Percentiles rank a stretch among this genome's conserved stretches.
Conservation (phyloP, 192 early-diverging fungal species). For the Fimicolochytrium jonesii region DNA sequence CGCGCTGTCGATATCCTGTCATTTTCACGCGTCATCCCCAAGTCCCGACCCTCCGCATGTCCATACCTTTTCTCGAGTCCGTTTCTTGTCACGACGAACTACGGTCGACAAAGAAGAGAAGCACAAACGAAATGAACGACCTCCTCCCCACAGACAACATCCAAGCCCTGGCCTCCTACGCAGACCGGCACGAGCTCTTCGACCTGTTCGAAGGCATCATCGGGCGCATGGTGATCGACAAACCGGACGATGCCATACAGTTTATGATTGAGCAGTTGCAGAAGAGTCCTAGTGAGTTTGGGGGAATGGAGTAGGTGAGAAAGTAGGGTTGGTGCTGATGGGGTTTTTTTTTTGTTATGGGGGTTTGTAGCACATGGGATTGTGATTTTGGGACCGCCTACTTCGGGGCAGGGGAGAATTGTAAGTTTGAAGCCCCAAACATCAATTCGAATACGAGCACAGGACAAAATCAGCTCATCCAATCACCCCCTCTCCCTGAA, state of each 20-base stretch:
- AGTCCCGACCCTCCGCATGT: no score
- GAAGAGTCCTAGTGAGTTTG: no score
- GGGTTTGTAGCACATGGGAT: constrained; percentile 11
- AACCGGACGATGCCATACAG: constrained; percentile 44
- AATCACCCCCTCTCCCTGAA: no score
- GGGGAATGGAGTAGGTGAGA: no score
- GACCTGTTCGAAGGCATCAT: constrained; percentile 43
- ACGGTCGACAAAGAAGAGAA: no score
- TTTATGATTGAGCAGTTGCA: constrained; percentile 46
- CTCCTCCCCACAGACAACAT: constrained; percentile 29
- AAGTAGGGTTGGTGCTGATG: constrained; percentile 8
- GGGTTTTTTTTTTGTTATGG: background rate
- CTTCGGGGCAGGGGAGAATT: constrained; percentile 14
- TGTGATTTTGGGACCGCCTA: constrained; percentile 27
- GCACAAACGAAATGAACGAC: constrained; percentile 32
- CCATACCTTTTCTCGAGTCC: no score
- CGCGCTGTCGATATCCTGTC: no score
- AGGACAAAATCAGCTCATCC: no score
- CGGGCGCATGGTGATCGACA: constrained; percentile 36
- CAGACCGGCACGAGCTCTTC: constrained; percentile 52
- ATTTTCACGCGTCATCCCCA: no score
- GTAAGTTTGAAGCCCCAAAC: no score
- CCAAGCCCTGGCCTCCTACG: constrained; percentile 42
- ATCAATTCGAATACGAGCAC: no score
- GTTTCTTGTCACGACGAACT: no score